Evolutionary conservation across 2,329 filamentous ascomycete species (phyloP).

Genomic region (Trichoderma sp.): DNA sequence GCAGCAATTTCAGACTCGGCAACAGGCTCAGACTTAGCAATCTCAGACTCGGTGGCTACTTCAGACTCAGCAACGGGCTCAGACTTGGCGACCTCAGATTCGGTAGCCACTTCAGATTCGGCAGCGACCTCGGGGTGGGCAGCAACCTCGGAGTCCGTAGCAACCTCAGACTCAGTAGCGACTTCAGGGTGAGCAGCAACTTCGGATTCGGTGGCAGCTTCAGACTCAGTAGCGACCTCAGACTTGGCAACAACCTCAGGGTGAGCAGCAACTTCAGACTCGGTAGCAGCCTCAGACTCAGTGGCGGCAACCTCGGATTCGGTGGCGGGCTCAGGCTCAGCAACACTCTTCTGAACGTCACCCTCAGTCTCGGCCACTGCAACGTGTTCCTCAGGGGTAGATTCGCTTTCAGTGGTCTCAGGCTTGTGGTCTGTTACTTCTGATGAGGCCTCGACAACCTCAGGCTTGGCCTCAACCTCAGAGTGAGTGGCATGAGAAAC

Average conservation of each 20-base stretch:
- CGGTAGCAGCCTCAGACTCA: not conserved
- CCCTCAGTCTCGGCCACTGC: constrained; percentile 4
- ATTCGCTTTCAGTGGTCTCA: constrained; percentile 6
- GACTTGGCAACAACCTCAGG: constrained; percentile 1
- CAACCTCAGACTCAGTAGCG: not conserved
- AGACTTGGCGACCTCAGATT: constrained; percentile 20
- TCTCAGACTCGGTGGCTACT: constrained; percentile 1
- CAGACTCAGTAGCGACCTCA: not conserved
- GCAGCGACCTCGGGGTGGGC: not conserved
- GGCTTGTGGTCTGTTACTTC: constrained; percentile 23
- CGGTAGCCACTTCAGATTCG: constrained; percentile 4
- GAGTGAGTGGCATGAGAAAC: constrained; percentile 22
- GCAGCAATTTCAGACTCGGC: not conserved
- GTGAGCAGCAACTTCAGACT: constrained; percentile 18
- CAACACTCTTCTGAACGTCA: constrained; percentile 1
- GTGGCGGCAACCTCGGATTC: not conserved
- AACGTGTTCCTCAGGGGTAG: constrained; percentile 3
- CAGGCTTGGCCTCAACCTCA: not conserved
- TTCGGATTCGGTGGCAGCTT: not conserved
- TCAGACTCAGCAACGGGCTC: constrained; percentile 23
- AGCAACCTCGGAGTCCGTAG: not conserved
- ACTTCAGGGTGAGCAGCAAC: not conserved
- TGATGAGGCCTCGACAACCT: constrained; percentile 20
- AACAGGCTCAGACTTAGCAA: constrained; percentile 17
- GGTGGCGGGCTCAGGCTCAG: not conserved